phyloP scores from a whole-genome alignment of 768 basidiomycete species.

The Gloeopeniophorella convolvens region DNA sequence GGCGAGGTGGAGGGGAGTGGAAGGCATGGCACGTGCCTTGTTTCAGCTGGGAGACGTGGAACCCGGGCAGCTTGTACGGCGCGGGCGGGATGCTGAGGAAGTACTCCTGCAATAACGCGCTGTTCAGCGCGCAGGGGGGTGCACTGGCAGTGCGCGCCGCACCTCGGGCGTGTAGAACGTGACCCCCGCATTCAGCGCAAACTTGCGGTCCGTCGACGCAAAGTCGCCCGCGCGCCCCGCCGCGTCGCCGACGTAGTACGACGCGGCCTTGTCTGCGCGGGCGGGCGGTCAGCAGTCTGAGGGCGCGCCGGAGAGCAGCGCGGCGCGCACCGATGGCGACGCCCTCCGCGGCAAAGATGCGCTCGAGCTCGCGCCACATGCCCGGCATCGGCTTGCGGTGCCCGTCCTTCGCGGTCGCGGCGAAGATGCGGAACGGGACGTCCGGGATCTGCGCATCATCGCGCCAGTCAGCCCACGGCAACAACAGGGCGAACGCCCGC shows the following conservation, averaged over 20 bases:
- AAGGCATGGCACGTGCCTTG: constrained; percentile 18
- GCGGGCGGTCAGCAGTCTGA: neutral
- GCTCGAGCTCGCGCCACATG: constrained; percentile 73
- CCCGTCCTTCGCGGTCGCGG: constrained; percentile 65
- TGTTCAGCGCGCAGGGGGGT: too few species aligned
- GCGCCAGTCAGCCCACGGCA: neutral
- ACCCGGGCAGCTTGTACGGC: constrained; percentile 55
- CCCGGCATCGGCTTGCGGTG: constrained; percentile 85
- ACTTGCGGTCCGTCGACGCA: constrained; percentile 78
- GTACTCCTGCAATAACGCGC: constrained; percentile 62
- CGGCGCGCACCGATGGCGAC: constrained; percentile 57
- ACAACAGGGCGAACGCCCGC: neutral
- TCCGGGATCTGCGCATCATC: constrained; percentile 46
- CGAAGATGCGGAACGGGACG: constrained; percentile 73
- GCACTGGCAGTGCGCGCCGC: too few species aligned
- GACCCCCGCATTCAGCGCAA: constrained; percentile 70
- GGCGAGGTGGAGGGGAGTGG: neutral
- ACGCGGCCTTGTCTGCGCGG: constrained; percentile 48
- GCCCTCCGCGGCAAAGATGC: constrained; percentile 49
- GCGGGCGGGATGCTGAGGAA: constrained; percentile 50
- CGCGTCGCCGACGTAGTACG: constrained; percentile 87
- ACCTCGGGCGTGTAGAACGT: constrained; percentile 85
- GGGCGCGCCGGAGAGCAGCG: neutral
- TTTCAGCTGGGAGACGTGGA: constrained; percentile 47
- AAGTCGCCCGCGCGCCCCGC: constrained; percentile 78